Conservation (phyloP, 176 grass and related monocot genomes). For the Phragmites australis region DNA sequence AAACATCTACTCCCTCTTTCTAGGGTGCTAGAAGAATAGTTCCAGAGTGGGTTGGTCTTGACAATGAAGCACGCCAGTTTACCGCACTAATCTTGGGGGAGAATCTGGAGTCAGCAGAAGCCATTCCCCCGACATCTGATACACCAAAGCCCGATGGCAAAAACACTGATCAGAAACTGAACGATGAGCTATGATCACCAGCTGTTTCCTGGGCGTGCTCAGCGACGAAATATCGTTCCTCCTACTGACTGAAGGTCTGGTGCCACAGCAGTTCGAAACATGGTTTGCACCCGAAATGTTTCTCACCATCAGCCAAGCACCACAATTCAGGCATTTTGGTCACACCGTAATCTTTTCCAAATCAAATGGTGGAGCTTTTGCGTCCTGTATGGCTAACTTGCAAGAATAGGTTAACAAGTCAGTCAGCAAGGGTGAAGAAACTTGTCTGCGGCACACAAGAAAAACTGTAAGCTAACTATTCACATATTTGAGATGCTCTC, state of each 20-base stretch:
- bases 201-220: not conserved
- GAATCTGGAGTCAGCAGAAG: constrained; percentile 37
- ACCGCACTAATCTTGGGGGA: constrained; percentile 76
- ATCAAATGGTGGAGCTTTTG: not conserved
- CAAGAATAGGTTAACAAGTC: no score
- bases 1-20: not conserved
- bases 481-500: no score
- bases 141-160: constrained; percentile 38
- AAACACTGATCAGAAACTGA: constrained; percentile 19
- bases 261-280: constrained; percentile 22
- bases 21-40: constrained; percentile 97
- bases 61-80: constrained; percentile 68
- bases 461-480: no score
- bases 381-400: not conserved
- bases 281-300: not conserved
- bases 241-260: not conserved
- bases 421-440: no score
- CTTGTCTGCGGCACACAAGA: no score
- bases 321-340: not conserved
- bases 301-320: not conserved
- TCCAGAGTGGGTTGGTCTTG: constrained; percentile 87
- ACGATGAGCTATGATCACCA: constrained; percentile 64
- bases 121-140: constrained; percentile 36
- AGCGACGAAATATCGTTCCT: not conserved
- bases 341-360: not conserved